Conservation (phyloP, 805 yeast genomes). For the Suhomyces sp. region DNA sequence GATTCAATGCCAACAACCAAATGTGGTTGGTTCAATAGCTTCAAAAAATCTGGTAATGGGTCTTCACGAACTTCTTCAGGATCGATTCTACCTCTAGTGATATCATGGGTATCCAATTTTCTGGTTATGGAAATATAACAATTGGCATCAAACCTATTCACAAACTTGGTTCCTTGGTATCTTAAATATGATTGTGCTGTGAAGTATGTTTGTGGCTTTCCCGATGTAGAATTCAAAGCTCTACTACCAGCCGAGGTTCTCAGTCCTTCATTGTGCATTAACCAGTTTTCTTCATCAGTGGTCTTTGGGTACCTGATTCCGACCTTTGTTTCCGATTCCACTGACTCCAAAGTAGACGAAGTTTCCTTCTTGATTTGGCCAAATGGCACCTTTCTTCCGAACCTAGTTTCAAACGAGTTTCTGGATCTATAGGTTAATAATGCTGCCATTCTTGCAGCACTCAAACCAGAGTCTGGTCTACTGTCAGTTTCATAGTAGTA, state of each 20-base stretch:
- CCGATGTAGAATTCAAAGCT: conserved; percentile 17
- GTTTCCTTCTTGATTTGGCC: conserved; percentile 3
- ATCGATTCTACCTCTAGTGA: conserved; percentile 69
- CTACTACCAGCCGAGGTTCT: conserved; percentile 11
- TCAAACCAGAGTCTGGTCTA: conserved; percentile 73
- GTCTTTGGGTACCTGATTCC: conserved; percentile 44
- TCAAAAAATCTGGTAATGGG: conserved; percentile 51
- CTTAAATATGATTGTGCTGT: conserved; percentile 94
- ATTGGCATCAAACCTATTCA: conserved; percentile 89
- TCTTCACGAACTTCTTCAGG: conserved; percentile 33
- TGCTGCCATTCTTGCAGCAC: conserved; percentile 98
- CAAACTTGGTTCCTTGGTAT: conserved; percentile 91
- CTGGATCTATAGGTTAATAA: conserved; percentile 88
- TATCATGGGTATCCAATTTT: conserved; percentile 92
- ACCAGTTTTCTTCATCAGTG: conserved; percentile 71
- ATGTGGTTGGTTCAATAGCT: conserved; percentile 67
- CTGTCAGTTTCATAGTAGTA: conserved; percentile 63
- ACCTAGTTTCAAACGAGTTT: conserved; percentile 85
- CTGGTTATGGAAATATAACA: conserved; percentile 93
- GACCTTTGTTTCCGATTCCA: no score
- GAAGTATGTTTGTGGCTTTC: conserved; percentile 60
- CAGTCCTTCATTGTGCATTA: conserved; percentile 86
- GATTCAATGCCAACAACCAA: conserved; percentile 85
- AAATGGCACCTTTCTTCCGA: conserved; percentile 67
- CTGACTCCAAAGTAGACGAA: conserved; percentile 6